Conservation (phyloP, 164 flowering plant genomes). For the Magnolia kwangsiensis region DNA sequence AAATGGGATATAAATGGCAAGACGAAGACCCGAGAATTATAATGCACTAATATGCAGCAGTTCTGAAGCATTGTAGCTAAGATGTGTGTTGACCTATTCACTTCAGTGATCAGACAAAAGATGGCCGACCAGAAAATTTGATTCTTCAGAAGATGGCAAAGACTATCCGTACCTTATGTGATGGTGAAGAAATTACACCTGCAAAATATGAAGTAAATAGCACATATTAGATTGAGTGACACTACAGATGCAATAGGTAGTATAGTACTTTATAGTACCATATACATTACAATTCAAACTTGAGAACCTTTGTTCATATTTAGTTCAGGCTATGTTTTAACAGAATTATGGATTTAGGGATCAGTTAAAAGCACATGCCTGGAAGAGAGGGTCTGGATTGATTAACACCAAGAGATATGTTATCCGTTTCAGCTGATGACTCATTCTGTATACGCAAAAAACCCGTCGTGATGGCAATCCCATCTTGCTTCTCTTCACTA, state of each 20-base stretch:
- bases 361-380: constrained; percentile 32
- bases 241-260: not conserved
- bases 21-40: too few relatives aligned
- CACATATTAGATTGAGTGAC: not conserved
- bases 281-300: not conserved
- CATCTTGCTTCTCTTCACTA: constrained; percentile 35
- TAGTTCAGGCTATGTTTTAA: too few relatives aligned
- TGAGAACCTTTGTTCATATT: not conserved
- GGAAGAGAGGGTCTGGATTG: constrained; percentile 25
- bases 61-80: too few relatives aligned
- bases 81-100: too few relatives aligned
- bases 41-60: too few relatives aligned
- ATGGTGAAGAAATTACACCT: constrained; percentile 33
- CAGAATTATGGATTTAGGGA: too few relatives aligned
- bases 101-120: too few relatives aligned
- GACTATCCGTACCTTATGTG: constrained; percentile 41
- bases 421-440: constrained; percentile 66
- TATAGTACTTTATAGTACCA: not conserved
- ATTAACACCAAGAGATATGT: constrained; percentile 33
- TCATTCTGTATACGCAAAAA: constrained; percentile 29
- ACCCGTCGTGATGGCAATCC: constrained; percentile 15
- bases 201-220: constrained; percentile 27
- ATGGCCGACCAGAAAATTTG: too few relatives aligned
- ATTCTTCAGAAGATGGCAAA: not conserved
- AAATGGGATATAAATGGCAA: too few relatives aligned